These are phyloP conservation scores for Alternaria angustiovoidea DNA, from an alignment of 2,329 filamentous ascomycete genomes.

Conservation along the genomic window DNA sequence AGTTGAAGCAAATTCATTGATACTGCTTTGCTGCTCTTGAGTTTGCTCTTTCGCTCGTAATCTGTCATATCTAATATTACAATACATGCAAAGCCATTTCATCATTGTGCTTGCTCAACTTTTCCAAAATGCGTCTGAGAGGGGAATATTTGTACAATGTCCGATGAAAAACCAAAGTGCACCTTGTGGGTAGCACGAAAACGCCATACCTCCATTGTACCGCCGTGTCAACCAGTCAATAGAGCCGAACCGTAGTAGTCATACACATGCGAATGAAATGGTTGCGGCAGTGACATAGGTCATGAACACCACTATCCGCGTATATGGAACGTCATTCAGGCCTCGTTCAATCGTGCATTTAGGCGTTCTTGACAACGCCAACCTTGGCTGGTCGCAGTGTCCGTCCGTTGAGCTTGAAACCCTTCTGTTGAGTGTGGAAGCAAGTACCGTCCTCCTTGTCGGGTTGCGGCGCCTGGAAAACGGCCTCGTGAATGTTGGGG, in stretches of 20 bases:
- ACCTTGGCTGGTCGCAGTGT: conserved; percentile 93
- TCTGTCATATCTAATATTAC: conserved; percentile 32
- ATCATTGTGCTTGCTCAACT: conserved; percentile 11
- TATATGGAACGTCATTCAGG: neutral
- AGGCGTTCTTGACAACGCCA: conserved; percentile 87
- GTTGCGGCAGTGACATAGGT: neutral
- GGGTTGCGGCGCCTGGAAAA: conserved; percentile 87
- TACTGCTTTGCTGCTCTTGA: conserved; percentile 9
- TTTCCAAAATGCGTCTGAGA: conserved; percentile 36
- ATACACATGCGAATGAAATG: conserved; percentile 27
- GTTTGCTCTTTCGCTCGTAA: conserved; percentile 8
- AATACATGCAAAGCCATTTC: conserved; percentile 25
- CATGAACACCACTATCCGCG: neutral
- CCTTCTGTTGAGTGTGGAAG: conserved; percentile 94
- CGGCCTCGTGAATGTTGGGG: conserved; percentile 95
- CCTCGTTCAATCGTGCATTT: conserved; percentile 21
- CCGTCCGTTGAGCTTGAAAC: conserved; percentile 91
- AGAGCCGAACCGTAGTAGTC: conserved; percentile 27
- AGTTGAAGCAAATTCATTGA: conserved; percentile 13
- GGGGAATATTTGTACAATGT: conserved; percentile 41
- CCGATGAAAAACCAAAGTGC: conserved; percentile 18
- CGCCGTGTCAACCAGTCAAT: conserved; percentile 22
- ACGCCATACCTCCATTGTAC: conserved; percentile 31
- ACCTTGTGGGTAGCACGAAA: conserved; percentile 14
- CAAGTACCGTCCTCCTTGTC: conserved; percentile 91